These are phyloP conservation scores for Theobroma grandiflorum DNA, from an alignment of 441 rosid genomes.

Conservation along the genomic window DNA sequence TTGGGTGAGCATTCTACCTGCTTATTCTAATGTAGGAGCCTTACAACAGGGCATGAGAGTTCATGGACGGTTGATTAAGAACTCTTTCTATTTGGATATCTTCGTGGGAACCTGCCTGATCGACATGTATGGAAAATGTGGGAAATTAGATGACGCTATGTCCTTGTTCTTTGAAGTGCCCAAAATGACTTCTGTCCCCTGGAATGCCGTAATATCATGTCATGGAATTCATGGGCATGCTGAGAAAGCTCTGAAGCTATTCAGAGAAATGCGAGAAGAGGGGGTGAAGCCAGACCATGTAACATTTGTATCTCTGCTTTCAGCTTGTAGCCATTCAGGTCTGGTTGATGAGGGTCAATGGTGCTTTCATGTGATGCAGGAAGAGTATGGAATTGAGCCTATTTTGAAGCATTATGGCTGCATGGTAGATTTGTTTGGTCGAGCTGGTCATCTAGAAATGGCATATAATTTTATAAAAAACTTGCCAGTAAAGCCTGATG, in stretches of 20 bases:
- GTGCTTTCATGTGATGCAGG: slow-evolving; percentile 71
- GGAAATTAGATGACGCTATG: slow-evolving; percentile 67
- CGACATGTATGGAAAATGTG: slow-evolving; percentile 90
- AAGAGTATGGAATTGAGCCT: slow-evolving; percentile 54
- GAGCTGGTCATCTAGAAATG: slow-evolving; percentile 71
- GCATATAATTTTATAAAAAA: slow-evolving; percentile 58
- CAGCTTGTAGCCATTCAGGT: slow-evolving; percentile 91
- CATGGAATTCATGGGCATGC: slow-evolving; percentile 75
- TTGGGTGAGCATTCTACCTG: slow-evolving; percentile 76
- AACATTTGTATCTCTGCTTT: slow-evolving; percentile 72
- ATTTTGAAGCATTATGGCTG: slow-evolving; percentile 79
- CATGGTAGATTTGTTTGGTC: slow-evolving; percentile 83
- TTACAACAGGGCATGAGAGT: slow-evolving; percentile 73
- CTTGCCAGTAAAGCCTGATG: slow-evolving; percentile 79
- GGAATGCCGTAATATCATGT: slow-evolving; percentile 83
- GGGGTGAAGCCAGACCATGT: slow-evolving; percentile 73
- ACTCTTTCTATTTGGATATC: slow-evolving; percentile 52
- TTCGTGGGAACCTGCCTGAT: slow-evolving; percentile 74
- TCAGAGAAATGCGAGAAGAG: slow-evolving; percentile 65
- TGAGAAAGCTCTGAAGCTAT: slow-evolving; percentile 58
- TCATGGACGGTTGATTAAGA: slow-evolving; percentile 63
- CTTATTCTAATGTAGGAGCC: slow-evolving; percentile 73
- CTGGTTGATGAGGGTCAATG: slow-evolving; percentile 65
- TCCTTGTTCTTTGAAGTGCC: slow-evolving; percentile 59
- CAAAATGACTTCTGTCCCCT: slow-evolving; percentile 59